Evolutionary conservation across 2,329 filamentous ascomycete species (phyloP), one percentile per base, ranked within the genome.

Genomic region (Trichoderma sp.): DNA sequence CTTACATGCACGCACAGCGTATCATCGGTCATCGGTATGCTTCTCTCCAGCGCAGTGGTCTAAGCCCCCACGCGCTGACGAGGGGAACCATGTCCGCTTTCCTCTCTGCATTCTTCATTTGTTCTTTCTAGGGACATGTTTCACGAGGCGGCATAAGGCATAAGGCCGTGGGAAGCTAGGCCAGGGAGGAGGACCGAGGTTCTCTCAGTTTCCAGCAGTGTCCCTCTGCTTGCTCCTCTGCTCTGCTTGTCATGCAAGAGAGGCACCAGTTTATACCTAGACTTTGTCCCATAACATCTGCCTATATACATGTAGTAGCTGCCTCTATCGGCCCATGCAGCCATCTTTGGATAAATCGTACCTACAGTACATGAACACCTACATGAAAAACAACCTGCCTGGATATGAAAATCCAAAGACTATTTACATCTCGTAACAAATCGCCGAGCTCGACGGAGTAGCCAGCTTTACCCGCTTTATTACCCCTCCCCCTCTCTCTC

Each of bases 401-500:
- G 18, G 13, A 26, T 43, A 26, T 43, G 39, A 4, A 54, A 39
- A 39, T 39, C 21, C 60, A 39, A 39, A 55, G 60, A 55, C 60
- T n/a, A 2, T 21, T 39, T 37, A 28, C 49, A 49, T 54, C 51
- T 55, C 60, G 60, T 64, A 54, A 64, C 16, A 43, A 54, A 13
- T 43, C 51, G 28, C 59, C 59, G 59, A 49, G 43, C 30, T 32
- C 39, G 46, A 46, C 46, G 16, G 26, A 34, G 30, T 30, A 13
- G 32, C 11, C 4, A 55, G 60, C 60, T 64, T 65, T 65, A 65
- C 37, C 61, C 61, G 61, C 61, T 65, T 46, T 28, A 65, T 54
- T 56, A 55, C 34, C 51, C 61, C 51, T 56, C 61, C 24, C 51
- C 60, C 51, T 55, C 60, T 16, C 49, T 37, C 60, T 21, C 51